phyloP scores from a whole-genome alignment of 1,284 basidiomycete species.

The Blastosporella zonata region DNA sequence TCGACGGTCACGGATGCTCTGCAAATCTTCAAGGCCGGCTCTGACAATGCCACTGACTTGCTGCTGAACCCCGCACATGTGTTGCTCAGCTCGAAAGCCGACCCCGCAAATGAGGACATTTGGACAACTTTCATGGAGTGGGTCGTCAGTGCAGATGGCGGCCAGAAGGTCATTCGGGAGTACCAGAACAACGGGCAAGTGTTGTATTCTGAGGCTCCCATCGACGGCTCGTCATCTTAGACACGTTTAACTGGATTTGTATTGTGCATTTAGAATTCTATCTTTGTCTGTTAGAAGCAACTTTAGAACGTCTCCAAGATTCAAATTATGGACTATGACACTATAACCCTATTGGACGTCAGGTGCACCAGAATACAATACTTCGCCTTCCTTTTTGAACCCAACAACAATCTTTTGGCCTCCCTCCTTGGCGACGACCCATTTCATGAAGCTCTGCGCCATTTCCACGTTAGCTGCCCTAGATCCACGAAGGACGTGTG shows the following conservation, averaged over 20 bases:
- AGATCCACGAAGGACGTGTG: conserved; percentile 35
- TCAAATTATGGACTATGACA: neutral
- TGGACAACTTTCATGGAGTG: conserved; percentile 40
- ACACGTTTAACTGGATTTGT: too few species aligned
- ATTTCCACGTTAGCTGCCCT: conserved; percentile 24
- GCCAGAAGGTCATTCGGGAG: conserved; percentile 36
- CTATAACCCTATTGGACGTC: neutral
- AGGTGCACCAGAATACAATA: conserved; percentile 33
- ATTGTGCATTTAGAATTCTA: too few species aligned
- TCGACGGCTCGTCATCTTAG: too few species aligned
- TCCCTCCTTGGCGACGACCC: conserved; percentile 36
- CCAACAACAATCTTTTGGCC: conserved; percentile 38
- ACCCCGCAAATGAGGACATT: conserved; percentile 23
- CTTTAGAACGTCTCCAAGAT: too few species aligned
- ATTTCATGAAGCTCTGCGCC: conserved; percentile 37
- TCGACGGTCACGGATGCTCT: conserved; percentile 28
- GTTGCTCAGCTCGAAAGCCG: conserved; percentile 31
- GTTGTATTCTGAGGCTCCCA: conserved; percentile 27
- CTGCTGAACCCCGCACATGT: conserved; percentile 43
- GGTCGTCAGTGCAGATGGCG: conserved; percentile 36
- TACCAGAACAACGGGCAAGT: conserved; percentile 35
- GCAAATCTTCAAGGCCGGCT: conserved; percentile 37
- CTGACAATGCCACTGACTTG: conserved; percentile 32
- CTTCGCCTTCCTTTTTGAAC: conserved; percentile 33
- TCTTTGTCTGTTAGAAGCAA: too few species aligned